These are phyloP conservation scores for Aspergillus sp. DNA, from an alignment of 2,329 filamentous ascomycete genomes.

Conservation along the genomic window DNA sequence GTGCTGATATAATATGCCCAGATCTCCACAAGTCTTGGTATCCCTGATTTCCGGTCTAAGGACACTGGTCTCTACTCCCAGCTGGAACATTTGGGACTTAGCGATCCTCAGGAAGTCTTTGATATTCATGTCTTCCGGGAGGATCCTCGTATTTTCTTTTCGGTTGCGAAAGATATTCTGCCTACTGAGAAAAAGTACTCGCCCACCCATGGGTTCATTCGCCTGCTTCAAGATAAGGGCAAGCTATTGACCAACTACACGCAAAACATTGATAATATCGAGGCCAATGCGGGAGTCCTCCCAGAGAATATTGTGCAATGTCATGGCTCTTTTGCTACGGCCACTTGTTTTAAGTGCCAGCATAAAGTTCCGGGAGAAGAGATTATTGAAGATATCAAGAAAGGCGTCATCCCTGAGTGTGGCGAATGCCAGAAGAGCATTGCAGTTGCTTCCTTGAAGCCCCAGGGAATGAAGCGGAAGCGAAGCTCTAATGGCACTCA, in stretches of 20 bases:
- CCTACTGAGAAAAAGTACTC: conserved; percentile 72
- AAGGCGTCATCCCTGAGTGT: conserved; percentile 69
- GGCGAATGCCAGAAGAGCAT: conserved; percentile 57
- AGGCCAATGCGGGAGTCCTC: conserved; percentile 73
- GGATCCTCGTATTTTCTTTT: conserved; percentile 85
- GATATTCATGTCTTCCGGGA: conserved; percentile 80
- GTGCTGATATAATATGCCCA: conserved; percentile 13
- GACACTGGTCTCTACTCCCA: conserved; percentile 86
- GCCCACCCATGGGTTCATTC: conserved; percentile 90
- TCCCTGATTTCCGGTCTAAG: conserved; percentile 93
- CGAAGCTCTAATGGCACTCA: conserved; percentile 41
- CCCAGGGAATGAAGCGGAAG: conserved; percentile 46
- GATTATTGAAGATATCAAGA: conserved; percentile 72
- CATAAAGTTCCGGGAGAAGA: conserved; percentile 64
- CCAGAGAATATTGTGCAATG: conserved; percentile 85
- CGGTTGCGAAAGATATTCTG: conserved; percentile 81
- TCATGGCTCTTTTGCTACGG: conserved; percentile 90
- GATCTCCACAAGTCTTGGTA: conserved; percentile 92
- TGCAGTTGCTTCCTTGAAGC: conserved; percentile 30
- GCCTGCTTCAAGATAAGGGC: conserved; percentile 73
- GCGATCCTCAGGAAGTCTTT: conserved; percentile 90
- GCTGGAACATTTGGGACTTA: conserved; percentile 65
- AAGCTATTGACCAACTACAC: conserved; percentile 96
- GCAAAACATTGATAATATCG: conserved; percentile 97
- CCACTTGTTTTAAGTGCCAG: conserved; percentile 76